A percentile compares a stretch with the other conserved stretches of the same genome.
Conservation (phyloP, 176 grass and related monocot species). For the Cenchrus americanus region DNA sequence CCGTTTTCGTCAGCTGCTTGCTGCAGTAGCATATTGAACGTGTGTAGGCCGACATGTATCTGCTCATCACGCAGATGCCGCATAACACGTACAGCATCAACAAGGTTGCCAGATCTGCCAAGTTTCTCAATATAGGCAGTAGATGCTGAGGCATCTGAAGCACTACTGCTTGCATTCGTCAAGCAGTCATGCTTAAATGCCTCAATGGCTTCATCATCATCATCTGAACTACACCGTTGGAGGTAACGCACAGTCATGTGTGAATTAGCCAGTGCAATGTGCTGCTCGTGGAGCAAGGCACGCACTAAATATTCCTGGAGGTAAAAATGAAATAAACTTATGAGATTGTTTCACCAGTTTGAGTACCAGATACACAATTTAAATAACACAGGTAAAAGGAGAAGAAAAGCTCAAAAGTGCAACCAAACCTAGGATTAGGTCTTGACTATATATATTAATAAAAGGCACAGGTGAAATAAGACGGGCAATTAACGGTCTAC, state of each 20-base stretch:
- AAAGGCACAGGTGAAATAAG: too few species aligned
- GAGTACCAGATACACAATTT: not conserved
- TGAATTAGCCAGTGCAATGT: not conserved
- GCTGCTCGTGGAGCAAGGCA: not conserved
- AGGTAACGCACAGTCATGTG: not conserved
- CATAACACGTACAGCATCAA: conserved; percentile 50
- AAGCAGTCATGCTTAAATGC: conserved; percentile 31
- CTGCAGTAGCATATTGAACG: conserved; percentile 55
- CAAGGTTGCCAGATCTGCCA: conserved; percentile 58
- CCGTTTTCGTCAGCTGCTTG: conserved; percentile 50
- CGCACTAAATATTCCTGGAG: conserved; percentile 34
- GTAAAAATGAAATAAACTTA: not conserved
- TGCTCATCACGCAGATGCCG: conserved; percentile 49
- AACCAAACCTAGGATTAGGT: too few species aligned
- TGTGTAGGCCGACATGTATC: conserved; percentile 44
- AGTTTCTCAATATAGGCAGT: conserved; percentile 52
- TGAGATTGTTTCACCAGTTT: not conserved
- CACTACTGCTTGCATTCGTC: not conserved
- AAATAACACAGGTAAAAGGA: too few species aligned
- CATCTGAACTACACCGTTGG: conserved; percentile 14
- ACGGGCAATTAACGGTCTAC: too few species aligned
- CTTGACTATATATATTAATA: too few species aligned
- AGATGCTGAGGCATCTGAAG: conserved; percentile 27
- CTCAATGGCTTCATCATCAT: conserved; percentile 28
- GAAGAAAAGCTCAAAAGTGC: too few species aligned